A percentile compares a stretch with the other conserved stretches of the same genome.
Conservation (phyloP, 108 stramenopile genomes). For the Nitzschia inconspicua region DNA sequence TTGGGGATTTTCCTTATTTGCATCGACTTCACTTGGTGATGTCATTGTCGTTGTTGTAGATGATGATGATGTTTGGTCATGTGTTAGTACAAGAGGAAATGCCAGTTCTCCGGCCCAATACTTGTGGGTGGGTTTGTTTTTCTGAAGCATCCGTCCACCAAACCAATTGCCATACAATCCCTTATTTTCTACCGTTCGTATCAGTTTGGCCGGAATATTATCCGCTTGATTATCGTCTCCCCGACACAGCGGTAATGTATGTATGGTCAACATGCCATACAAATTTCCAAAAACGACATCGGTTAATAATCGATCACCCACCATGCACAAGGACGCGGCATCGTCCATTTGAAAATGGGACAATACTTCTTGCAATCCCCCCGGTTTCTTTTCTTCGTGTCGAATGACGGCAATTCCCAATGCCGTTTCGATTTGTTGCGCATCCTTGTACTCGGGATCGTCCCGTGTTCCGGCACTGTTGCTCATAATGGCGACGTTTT, state of each 20-base stretch:
- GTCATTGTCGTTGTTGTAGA: too few species aligned
- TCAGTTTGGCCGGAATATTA: slow-evolving; percentile 62
- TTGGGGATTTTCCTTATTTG: too few species aligned
- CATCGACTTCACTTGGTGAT: too few species aligned
- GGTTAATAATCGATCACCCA: slow-evolving; percentile 92
- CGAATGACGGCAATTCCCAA: slow-evolving; percentile 88
- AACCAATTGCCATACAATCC: slow-evolving; percentile 73
- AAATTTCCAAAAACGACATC: slow-evolving; percentile 95
- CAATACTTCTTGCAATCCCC: slow-evolving; percentile 79
- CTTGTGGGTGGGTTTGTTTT: slow-evolving; percentile 47
- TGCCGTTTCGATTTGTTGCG: slow-evolving; percentile 63
- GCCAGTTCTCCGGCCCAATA: slow-evolving; percentile 70
- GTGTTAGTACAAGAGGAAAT: too few species aligned
- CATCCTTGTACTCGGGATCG: slow-evolving; percentile 75
- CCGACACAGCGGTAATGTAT: slow-evolving; percentile 69
- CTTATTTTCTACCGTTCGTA: slow-evolving; percentile 71
- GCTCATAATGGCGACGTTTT: slow-evolving; percentile 85
- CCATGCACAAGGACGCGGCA: slow-evolving; percentile 78
- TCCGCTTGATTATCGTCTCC: slow-evolving; percentile 70
- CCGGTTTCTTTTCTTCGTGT: slow-evolving; percentile 91
- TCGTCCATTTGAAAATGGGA: slow-evolving; percentile 74
- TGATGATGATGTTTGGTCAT: too few species aligned
- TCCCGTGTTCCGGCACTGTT: slow-evolving; percentile 92
- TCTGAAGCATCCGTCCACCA: slow-evolving; percentile 40
- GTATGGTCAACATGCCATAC: slow-evolving; percentile 92